phyloP scores from a whole-genome alignment of 441 rosid genomes.

The Populus tomentosa region DNA sequence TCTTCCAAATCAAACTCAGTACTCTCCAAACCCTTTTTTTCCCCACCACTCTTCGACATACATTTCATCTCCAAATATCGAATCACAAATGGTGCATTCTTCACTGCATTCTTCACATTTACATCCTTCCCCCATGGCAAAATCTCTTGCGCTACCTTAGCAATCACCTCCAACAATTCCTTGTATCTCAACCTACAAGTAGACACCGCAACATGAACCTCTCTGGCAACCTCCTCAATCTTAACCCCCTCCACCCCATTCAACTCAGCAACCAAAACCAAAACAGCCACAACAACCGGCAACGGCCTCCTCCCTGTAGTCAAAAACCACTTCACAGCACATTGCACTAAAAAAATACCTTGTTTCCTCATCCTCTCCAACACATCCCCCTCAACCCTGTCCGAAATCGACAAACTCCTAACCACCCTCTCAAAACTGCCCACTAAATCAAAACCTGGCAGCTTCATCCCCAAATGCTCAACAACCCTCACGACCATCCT shows the following conservation, averaged over 20 bases:
- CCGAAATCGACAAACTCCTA: constrained; percentile 26
- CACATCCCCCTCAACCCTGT: constrained; percentile 34
- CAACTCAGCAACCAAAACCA: constrained; percentile 59
- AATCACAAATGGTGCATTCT: constrained; percentile 54
- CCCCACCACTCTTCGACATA: constrained; percentile 33
- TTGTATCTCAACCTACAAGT: constrained; percentile 54
- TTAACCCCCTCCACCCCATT: constrained; percentile 45
- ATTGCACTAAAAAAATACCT: constrained; percentile 72
- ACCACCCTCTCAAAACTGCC: constrained; percentile 43
- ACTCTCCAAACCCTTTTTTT: constrained; percentile 5
- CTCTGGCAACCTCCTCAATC: constrained; percentile 53
- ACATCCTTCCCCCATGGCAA: constrained; percentile 92
- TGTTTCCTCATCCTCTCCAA: constrained; percentile 51
- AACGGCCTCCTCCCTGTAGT: constrained; percentile 72
- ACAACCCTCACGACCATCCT: constrained; percentile 65
- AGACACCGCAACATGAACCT: constrained; percentile 30
- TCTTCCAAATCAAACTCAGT: constrained; percentile 41
- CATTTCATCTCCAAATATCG: constrained; percentile 77
- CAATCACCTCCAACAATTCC: constrained; percentile 63
- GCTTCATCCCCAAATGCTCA: constrained; percentile 38
- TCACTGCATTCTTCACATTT: constrained; percentile 58
- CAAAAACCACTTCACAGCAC: constrained; percentile 72
- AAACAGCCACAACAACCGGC: constrained; percentile 69
- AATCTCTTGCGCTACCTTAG: constrained; percentile 51
- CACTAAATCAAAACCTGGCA: constrained; percentile 58